phyloP scores from a whole-genome alignment of 23 red algal species.

The Agarophyton chilense region DNA sequence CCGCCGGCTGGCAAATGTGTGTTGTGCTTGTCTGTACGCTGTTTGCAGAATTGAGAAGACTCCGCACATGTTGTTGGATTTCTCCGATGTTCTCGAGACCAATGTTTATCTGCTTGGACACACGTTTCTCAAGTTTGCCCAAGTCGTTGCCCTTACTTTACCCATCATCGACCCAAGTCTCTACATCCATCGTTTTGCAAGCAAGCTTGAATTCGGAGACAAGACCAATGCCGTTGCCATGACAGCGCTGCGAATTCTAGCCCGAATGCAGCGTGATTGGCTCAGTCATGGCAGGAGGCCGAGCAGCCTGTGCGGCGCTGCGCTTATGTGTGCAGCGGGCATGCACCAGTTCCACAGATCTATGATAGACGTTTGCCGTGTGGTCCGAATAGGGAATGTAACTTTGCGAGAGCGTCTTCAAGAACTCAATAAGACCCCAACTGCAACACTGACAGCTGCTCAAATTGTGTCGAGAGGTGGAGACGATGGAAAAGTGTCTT shows the following conservation, averaged over 20 bases:
- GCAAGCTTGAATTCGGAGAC: constrained; percentile 78
- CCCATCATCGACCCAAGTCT: constrained; percentile 91
- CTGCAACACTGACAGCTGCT: constrained; percentile 77
- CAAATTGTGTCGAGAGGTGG: constrained; percentile 83
- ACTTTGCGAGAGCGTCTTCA: constrained; percentile 74
- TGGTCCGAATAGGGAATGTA: constrained; percentile 87
- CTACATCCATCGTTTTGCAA: constrained; percentile 96
- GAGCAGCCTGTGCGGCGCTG: constrained; percentile 89
- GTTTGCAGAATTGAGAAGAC: constrained; percentile 84
- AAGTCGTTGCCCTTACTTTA: constrained; percentile 70
- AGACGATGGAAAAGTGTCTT: constrained; percentile 66
- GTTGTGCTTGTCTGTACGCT: constrained; percentile 87
- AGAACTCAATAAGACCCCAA: constrained; percentile 83
- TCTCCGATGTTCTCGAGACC: constrained; percentile 85
- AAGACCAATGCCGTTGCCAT: constrained; percentile 76
- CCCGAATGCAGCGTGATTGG: constrained; percentile 96
- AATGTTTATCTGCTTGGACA: constrained; percentile 89
- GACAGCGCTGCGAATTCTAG: constrained; percentile 84
- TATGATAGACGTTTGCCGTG: constrained; percentile 74
- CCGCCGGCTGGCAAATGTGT: constrained; percentile 74
- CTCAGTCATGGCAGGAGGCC: constrained; percentile 87
- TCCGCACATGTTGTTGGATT: constrained; percentile 96
- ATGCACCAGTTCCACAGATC: constrained; percentile 96
- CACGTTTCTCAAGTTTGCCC: constrained; percentile 83
- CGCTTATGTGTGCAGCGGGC: constrained; percentile 79